A percentile compares a stretch with the other conserved stretches of the same genome.
Evolutionary conservation across 23 red algal species (phyloP).

Genomic region (Gracilaria vermiculophylla): DNA sequence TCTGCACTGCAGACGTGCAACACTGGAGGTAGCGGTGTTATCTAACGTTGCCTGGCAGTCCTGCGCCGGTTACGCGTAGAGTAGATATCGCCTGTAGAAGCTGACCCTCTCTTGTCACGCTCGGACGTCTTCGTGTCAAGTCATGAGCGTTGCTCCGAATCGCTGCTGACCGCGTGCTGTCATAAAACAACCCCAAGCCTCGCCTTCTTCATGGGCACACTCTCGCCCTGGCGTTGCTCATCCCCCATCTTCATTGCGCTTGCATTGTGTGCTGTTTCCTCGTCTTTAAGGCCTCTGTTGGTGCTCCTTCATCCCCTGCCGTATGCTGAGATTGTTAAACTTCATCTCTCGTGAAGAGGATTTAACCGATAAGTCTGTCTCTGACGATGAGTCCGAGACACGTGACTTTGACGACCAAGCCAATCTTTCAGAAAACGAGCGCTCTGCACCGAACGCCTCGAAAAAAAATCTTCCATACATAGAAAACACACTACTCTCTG

Average conservation of each 20-base stretch:
- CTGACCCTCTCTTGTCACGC: too few relatives aligned
- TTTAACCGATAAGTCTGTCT: neutral
- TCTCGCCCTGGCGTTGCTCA: neutral
- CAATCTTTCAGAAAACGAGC: neutral
- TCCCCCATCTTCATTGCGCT: neutral
- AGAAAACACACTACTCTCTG: neutral
- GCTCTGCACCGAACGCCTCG: too few relatives aligned
- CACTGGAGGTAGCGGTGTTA: too few relatives aligned
- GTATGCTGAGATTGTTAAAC: conserved; percentile 27
- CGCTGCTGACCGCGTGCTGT: neutral
- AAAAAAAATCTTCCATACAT: neutral
- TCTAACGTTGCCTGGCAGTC: too few relatives aligned
- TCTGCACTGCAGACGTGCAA: too few relatives aligned
- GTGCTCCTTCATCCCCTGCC: neutral
- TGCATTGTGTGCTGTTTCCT: neutral
- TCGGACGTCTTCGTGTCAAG: too few relatives aligned
- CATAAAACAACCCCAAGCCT: neutral
- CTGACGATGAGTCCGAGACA: neutral
- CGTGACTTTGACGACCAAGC: neutral
- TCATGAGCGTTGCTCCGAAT: neutral
- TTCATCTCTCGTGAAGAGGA: conserved; percentile 17
- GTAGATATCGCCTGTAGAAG: too few relatives aligned
- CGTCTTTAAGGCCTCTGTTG: neutral
- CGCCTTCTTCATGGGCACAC: neutral
- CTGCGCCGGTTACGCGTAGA: too few relatives aligned